phyloP scores from a whole-genome alignment of 257 asterid genomes.

The Solanum ossicruentum region DNA sequence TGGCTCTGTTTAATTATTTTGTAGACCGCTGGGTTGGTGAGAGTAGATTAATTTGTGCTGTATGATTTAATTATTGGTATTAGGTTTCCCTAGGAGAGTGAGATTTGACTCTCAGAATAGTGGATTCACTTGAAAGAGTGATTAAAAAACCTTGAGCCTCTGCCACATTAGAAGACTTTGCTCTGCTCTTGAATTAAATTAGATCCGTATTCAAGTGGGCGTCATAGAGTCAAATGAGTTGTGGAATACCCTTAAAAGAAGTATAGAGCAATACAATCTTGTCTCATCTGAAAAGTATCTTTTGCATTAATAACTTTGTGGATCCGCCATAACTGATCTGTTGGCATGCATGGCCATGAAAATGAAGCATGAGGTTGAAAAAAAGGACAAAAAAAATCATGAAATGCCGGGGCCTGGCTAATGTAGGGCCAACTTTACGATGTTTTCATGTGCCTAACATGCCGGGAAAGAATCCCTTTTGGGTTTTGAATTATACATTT shows the following conservation, averaged over 20 bases:
- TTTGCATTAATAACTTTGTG: neutral
- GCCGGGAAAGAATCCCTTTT: neutral
- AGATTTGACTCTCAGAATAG: slow-evolving; percentile 1
- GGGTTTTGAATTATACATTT: neutral
- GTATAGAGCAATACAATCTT: slow-evolving; percentile 5
- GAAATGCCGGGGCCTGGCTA: neutral
- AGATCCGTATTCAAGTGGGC: neutral
- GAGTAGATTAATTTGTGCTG: neutral
- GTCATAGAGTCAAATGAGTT: slow-evolving; percentile 3
- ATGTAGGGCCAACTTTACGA: neutral
- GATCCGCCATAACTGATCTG: neutral
- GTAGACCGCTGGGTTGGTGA: neutral
- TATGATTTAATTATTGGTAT: neutral
- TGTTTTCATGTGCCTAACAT: slow-evolving; percentile 14
- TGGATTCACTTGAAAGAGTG: neutral
- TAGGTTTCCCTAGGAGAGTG: neutral
- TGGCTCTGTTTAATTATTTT: neutral
- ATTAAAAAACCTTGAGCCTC: neutral
- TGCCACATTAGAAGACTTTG: neutral
- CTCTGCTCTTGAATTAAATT: neutral
- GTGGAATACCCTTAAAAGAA: slow-evolving; percentile 8
- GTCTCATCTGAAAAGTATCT: neutral
- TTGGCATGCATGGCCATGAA: neutral
- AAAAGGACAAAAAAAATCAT: neutral
- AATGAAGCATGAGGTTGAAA: neutral